Conservation (phyloP, 495 filamentous ascomycete genomes). For the Neurospora tetraspora region DNA sequence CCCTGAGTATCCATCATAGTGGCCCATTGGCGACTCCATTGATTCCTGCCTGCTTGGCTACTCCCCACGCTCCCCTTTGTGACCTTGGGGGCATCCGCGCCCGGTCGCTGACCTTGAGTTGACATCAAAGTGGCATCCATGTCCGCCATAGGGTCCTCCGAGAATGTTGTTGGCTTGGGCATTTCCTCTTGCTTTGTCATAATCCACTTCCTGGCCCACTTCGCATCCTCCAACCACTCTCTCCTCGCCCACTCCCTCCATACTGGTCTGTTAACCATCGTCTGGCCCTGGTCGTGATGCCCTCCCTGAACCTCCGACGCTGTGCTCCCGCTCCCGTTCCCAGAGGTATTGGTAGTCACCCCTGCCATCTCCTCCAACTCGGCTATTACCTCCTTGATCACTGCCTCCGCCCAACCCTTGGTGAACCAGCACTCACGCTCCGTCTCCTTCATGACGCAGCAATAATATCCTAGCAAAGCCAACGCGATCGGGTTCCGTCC, state of each 20-base stretch:
- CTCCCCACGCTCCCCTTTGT: too few relatives aligned
- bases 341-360: neutral
- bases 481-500: constrained; percentile 13
- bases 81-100: neutral
- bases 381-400: constrained; percentile 9
- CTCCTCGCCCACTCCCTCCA: neutral
- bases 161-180: neutral
- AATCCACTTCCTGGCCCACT: neutral
- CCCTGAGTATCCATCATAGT: neutral
- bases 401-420: constrained; percentile 12
- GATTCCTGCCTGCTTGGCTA: too few relatives aligned
- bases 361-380: neutral
- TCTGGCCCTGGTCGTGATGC: neutral
- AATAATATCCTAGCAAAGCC: constrained; percentile 18
- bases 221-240: neutral
- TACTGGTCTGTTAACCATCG: neutral
- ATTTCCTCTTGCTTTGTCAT: neutral
- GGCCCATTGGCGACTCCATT: too few relatives aligned
- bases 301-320: neutral
- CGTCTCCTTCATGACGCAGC: constrained; percentile 15
- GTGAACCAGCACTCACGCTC: constrained; percentile 18
- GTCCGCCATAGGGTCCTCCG: neutral
- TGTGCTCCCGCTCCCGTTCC: neutral
- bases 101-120: neutral
- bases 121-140: neutral